Evolutionary conservation across 768 basidiomycete species (phyloP).

Genomic region (Xerocomellus chrysenteron): DNA sequence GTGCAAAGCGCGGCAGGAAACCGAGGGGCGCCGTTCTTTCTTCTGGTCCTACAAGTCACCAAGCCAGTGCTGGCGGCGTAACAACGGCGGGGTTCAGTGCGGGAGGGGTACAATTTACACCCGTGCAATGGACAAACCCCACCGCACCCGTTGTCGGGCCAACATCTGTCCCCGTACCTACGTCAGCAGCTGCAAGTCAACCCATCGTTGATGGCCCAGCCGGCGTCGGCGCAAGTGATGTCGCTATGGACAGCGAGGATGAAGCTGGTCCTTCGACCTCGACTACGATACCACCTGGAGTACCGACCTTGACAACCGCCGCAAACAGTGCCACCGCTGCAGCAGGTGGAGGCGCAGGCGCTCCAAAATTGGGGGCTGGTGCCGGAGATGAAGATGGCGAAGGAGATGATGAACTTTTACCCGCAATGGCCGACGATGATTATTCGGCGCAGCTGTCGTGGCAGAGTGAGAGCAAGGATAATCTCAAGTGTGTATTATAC

Average conservation of each 20-base stretch:
- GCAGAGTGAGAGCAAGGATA: slow-evolving; percentile 87
- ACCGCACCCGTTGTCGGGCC: slow-evolving; percentile 5
- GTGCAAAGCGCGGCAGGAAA: slow-evolving; percentile 28
- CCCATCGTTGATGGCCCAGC: slow-evolving; percentile 3
- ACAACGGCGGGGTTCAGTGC: not conserved
- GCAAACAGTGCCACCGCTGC: not conserved
- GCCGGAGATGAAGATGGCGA: slow-evolving; percentile 54
- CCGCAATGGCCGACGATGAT: slow-evolving; percentile 87
- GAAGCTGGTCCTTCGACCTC: slow-evolving; percentile 20
- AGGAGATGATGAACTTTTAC: slow-evolving; percentile 75
- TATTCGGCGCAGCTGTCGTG: slow-evolving; percentile 81
- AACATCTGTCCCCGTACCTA: slow-evolving; percentile 12
- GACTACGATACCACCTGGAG: not conserved
- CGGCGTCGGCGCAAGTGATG: slow-evolving; percentile 1
- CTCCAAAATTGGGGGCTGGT: slow-evolving; percentile 12
- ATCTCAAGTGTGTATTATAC: slow-evolving; percentile 60
- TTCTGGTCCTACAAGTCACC: slow-evolving; percentile 12
- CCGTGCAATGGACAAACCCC: slow-evolving; percentile 40
- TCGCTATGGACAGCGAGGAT: slow-evolving; percentile 17
- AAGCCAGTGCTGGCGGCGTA: not conserved
- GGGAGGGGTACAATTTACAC: slow-evolving; percentile 28
- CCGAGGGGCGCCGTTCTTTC: slow-evolving; percentile 18
- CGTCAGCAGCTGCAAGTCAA: slow-evolving; percentile 1
- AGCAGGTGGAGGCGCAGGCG: not conserved
- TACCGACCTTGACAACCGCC: not conserved